These are phyloP conservation scores for Ceraceosorus guamensis DNA, from an alignment of 1,284 basidiomycete species.

Conservation along the genomic window DNA sequence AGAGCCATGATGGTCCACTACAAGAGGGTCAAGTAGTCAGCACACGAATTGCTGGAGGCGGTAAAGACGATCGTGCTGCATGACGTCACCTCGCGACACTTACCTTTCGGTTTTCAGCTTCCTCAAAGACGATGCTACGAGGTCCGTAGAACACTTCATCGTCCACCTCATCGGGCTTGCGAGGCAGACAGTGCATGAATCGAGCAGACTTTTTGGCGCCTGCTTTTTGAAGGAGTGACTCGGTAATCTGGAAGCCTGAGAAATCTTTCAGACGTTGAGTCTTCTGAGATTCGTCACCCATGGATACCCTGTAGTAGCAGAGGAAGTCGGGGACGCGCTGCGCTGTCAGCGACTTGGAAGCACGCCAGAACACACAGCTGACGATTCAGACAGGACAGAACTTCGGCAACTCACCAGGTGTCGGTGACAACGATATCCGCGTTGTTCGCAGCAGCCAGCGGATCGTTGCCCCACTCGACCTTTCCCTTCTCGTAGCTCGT, in stretches of 20 bases:
- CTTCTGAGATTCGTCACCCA: conserved; percentile 96
- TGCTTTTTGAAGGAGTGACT: conserved; percentile 56
- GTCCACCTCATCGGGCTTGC: conserved; percentile 65
- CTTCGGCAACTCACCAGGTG: conserved; percentile 24
- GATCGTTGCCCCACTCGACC: conserved; percentile 70
- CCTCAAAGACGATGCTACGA: conserved; percentile 45
- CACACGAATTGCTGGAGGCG: background rate
- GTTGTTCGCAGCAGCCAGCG: conserved; percentile 74
- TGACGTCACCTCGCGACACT: background rate
- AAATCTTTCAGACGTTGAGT: conserved; percentile 81
- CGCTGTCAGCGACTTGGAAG: background rate
- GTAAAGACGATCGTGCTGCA: background rate
- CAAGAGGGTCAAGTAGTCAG: background rate
- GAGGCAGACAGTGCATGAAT: conserved; percentile 91
- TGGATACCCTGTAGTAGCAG: conserved; percentile 66
- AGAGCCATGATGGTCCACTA: conserved; percentile 47
- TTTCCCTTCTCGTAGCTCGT: conserved; percentile 49
- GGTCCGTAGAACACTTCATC: conserved; percentile 41
- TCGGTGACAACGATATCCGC: conserved; percentile 85
- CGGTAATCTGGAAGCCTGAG: conserved; percentile 87
- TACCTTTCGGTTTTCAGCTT: conserved; percentile 47
- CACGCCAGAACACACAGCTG: too few relatives aligned
- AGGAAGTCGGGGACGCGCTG: background rate
- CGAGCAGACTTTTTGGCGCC: conserved; percentile 83
- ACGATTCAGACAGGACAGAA: too few relatives aligned